Percentiles rank a stretch among this genome's conserved stretches.
phyloP scores from a whole-genome alignment of 495 filamentous ascomycete genomes.

The Aspergillus campestris region DNA sequence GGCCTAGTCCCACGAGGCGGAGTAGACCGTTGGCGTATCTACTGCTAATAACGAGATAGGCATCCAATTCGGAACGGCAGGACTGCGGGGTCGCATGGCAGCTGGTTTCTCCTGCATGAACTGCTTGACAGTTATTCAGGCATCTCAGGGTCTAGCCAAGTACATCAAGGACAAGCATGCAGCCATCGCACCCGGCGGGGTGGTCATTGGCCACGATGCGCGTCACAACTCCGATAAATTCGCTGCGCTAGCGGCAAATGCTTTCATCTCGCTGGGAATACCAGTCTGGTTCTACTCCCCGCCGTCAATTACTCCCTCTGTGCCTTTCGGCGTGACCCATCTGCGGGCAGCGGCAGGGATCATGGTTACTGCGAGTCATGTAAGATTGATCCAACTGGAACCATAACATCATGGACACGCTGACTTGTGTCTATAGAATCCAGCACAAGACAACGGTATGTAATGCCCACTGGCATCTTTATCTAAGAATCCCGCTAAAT shows the following conservation, averaged over 20 bases:
- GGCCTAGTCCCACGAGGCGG: too few species aligned
- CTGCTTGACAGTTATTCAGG: constrained; percentile 60
- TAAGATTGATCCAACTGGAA: constrained; percentile 13
- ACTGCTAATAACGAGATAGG: constrained; percentile 23
- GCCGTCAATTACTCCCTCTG: constrained; percentile 54
- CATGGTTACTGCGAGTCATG: constrained; percentile 66
- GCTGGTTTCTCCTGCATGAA: constrained; percentile 67
- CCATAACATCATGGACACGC: constrained; percentile 1
- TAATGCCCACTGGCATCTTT: not conserved
- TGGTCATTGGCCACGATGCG: constrained; percentile 63
- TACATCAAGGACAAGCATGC: constrained; percentile 43
- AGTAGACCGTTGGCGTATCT: not conserved
- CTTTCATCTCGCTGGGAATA: constrained; percentile 53
- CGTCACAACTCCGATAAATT: constrained; percentile 59
- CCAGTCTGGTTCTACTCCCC: constrained; percentile 53
- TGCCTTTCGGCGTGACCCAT: constrained; percentile 56
- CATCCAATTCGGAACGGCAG: constrained; percentile 64
- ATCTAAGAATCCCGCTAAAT: constrained; percentile 4
- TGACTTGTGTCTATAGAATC: constrained; percentile 40
- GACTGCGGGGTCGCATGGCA: constrained; percentile 60
- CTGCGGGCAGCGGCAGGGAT: constrained; percentile 54
- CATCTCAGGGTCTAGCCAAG: constrained; percentile 61
- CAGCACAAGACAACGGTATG: constrained; percentile 56
- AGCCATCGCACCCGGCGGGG: constrained; percentile 32
- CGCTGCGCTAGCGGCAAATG: constrained; percentile 54